Percentiles rank a stretch among this genome's conserved stretches.
phyloP scores from a whole-genome alignment of 768 basidiomycete species.

The Lactifluus volemus region DNA sequence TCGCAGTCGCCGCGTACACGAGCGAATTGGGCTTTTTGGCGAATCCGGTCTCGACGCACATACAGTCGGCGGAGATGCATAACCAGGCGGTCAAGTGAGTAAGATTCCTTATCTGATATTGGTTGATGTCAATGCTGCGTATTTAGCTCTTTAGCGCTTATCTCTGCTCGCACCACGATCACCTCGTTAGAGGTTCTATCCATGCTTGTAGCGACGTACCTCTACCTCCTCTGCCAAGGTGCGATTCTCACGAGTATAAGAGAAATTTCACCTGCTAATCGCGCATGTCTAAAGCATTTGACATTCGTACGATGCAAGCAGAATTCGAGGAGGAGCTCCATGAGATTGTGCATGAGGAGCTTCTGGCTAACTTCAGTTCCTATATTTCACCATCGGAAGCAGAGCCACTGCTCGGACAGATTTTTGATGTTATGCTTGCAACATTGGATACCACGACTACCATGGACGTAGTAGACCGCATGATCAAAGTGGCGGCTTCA shows the following conservation, averaged over 20 bases:
- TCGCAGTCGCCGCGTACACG: constrained; percentile 73
- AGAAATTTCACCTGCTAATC: background rate
- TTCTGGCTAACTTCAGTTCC: constrained; percentile 36
- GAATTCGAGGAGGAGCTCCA: constrained; percentile 49
- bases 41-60: constrained; percentile 78
- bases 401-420: constrained; percentile 28
- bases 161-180: constrained; percentile 74
- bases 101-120: background rate
- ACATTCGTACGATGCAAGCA: constrained; percentile 65
- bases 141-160: constrained; percentile 67
- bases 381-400: constrained; percentile 29
- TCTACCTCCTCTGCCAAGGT: constrained; percentile 67
- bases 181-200: constrained; percentile 71
- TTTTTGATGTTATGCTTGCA: constrained; percentile 37
- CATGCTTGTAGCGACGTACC: constrained; percentile 61
- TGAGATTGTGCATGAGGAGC: constrained; percentile 43
- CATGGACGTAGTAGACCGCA: constrained; percentile 62
- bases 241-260: background rate
- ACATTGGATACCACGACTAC: constrained; percentile 57
- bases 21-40: constrained; percentile 83
- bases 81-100: constrained; percentile 86
- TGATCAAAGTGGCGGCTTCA: constrained; percentile 62
- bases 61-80: constrained; percentile 87
- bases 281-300: constrained; percentile 39
- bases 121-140: constrained; percentile 10